Percentiles rank a stretch among this genome's conserved stretches.
Conservation (phyloP, 1,139 yeast species). For the Dujonia santamariae region DNA sequence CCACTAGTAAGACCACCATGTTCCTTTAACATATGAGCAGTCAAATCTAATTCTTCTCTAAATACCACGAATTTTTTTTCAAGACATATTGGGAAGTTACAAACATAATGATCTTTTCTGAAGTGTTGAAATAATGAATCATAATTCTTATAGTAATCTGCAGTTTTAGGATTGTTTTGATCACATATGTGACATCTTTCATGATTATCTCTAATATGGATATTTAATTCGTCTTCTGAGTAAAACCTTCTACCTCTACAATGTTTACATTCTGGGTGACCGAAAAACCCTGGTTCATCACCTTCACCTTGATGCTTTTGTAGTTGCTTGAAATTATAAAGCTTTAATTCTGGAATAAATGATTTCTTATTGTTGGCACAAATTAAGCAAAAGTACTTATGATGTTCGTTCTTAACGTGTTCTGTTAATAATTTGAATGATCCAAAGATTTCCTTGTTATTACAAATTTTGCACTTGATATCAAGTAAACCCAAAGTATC, state of each 20-base stretch:
- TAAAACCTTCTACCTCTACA: conserved; percentile 76
- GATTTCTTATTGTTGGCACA: conserved; percentile 76
- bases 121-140: conserved; percentile 75
- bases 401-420: conserved; percentile 65
- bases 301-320: conserved; percentile 72
- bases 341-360: conserved; percentile 66
- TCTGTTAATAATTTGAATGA: conserved; percentile 58
- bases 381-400: conserved; percentile 63
- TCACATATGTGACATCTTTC: conserved; percentile 92
- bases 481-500: conserved; percentile 52
- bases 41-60: conserved; percentile 78
- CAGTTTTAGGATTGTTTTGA: conserved; percentile 57
- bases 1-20: conserved; percentile 65
- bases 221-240: conserved; percentile 80
- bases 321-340: conserved; percentile 61
- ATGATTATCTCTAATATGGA: conserved; percentile 81
- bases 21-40: conserved; percentile 83
- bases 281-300: conserved; percentile 68
- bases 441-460: conserved; percentile 25
- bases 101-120: conserved; percentile 66
- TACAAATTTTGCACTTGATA: conserved; percentile 58
- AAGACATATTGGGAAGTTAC: conserved; percentile 78
- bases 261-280: conserved; percentile 88
- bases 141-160: conserved; percentile 79
- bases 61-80: conserved; percentile 92